A percentile compares a stretch with the other conserved stretches of the same genome.
Evolutionary conservation across 1,139 yeast genomes (phyloP).

Genomic region (Nakaseomyces sp.): DNA sequence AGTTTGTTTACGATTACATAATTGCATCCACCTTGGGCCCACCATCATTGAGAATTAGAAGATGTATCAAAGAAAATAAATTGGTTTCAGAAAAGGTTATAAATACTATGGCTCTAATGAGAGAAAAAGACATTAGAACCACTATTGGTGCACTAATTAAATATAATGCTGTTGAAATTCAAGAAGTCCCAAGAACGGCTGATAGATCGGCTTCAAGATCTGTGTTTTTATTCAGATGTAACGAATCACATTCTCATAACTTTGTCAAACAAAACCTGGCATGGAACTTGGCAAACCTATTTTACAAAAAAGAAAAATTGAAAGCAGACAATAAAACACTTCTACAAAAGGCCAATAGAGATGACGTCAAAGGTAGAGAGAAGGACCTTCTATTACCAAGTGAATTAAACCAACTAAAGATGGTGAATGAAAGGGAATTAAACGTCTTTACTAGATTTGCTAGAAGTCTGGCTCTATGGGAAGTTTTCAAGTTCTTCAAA

Average conservation of each 20-base stretch:
- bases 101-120: slow-evolving; percentile 64
- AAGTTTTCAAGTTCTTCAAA: slow-evolving; percentile 37
- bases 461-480: slow-evolving; percentile 48
- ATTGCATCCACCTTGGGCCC: slow-evolving; percentile 50
- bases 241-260: slow-evolving; percentile 42
- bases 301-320: slow-evolving; percentile 47
- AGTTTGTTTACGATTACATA: slow-evolving; percentile 51
- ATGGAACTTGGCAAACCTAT: slow-evolving; percentile 59
- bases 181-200: slow-evolving; percentile 86
- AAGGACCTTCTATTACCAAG: slow-evolving; percentile 62
- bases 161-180: slow-evolving; percentile 59
- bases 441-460: slow-evolving; percentile 45
- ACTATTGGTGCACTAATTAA: slow-evolving; percentile 48
- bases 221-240: slow-evolving; percentile 70
- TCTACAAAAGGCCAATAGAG: slow-evolving; percentile 73
- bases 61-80: slow-evolving; percentile 58
- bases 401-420: slow-evolving; percentile 63
- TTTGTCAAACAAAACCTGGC: slow-evolving; percentile 47
- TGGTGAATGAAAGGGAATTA: slow-evolving; percentile 50
- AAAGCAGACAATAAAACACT: slow-evolving; percentile 58
- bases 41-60: slow-evolving; percentile 53
- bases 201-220: slow-evolving; percentile 91
- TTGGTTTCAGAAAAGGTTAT: slow-evolving; percentile 81
- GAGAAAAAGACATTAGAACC: slow-evolving; percentile 66
- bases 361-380: slow-evolving; percentile 81